Conservation (phyloP, 2,329 filamentous ascomycete species). For the Allantophomopsis cytisporea region DNA sequence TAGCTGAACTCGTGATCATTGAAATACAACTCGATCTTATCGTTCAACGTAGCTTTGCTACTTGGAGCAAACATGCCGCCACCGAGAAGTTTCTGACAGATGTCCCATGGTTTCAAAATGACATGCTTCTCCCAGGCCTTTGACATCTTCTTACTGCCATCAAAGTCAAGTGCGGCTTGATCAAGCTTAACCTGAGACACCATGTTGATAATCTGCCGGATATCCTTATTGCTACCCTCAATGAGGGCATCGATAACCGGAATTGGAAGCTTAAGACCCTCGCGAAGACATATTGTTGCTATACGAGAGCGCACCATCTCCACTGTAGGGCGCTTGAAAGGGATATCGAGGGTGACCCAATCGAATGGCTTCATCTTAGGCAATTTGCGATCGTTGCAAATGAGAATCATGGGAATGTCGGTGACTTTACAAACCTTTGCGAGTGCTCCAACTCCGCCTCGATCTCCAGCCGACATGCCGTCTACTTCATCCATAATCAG, state of each 20-base stretch:
- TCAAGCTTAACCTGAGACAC: conserved; percentile 87
- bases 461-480: conserved; percentile 94
- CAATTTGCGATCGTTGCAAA: conserved; percentile 86
- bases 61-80: conserved; percentile 73
- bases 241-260: conserved; percentile 86
- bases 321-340: conserved; percentile 78
- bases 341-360: conserved; percentile 67
- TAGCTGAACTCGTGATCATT: conserved; percentile 98
- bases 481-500: conserved; percentile 99
- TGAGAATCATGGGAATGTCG: conserved; percentile 86
- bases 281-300: conserved; percentile 88
- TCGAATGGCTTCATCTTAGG: conserved; percentile 99
- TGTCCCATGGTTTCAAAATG: conserved; percentile 95
- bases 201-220: conserved; percentile 98
- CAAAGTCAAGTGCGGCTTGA: conserved; percentile 64
- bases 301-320: conserved; percentile 86
- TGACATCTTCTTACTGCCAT: conserved; percentile 84
- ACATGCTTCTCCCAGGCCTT: conserved; percentile 98
- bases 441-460: conserved; percentile 86
- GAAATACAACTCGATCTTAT: conserved; percentile 98
- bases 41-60: conserved; percentile 80
- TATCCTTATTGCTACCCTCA: conserved; percentile 90
- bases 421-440: conserved; percentile 94
- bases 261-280: conserved; percentile 73
- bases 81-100: conserved; percentile 82